A percentile compares a stretch with the other conserved stretches of the same genome.
Conservation (phyloP, 768 basidiomycete species). For the Cyathus striatus region DNA sequence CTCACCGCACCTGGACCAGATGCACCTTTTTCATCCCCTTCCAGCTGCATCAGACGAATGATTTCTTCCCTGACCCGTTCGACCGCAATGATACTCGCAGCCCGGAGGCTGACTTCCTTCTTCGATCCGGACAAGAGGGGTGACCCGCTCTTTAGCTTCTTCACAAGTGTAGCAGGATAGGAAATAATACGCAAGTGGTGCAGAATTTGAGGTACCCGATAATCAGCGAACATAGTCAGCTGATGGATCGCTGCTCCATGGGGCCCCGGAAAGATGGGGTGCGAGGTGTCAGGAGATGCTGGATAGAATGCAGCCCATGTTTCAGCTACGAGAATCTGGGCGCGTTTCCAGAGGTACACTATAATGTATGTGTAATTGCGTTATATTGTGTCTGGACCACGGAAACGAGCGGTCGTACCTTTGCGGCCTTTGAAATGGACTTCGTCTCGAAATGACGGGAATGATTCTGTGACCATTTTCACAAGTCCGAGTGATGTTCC, state of each 20-base stretch:
- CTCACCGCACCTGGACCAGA: conserved; percentile 37
- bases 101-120: conserved; percentile 77
- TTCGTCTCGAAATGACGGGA: conserved; percentile 78
- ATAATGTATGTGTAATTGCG: not conserved
- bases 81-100: conserved; percentile 75
- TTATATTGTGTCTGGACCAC: conserved; percentile 1
- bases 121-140: conserved; percentile 48
- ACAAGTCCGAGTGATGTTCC: conserved; percentile 74
- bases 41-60: conserved; percentile 24
- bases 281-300: conserved; percentile 30
- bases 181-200: conserved; percentile 75
- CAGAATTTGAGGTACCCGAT: conserved; percentile 86
- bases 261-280: conserved; percentile 68
- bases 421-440: conserved; percentile 47
- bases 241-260: conserved; percentile 57
- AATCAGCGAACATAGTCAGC: conserved; percentile 94
- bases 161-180: conserved; percentile 62
- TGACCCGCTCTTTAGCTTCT: conserved; percentile 38
- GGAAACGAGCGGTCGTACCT: conserved; percentile 35
- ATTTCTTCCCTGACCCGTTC: conserved; percentile 69
- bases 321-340: conserved; percentile 89
- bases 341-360: conserved; percentile 88
- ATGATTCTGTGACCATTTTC: conserved; percentile 60
- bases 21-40: conserved; percentile 16
- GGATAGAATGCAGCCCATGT: conserved; percentile 92